These are phyloP conservation scores for Saccharomycopsis lassenensis DNA, from an alignment of 805 yeast species.

Conservation along the genomic window DNA sequence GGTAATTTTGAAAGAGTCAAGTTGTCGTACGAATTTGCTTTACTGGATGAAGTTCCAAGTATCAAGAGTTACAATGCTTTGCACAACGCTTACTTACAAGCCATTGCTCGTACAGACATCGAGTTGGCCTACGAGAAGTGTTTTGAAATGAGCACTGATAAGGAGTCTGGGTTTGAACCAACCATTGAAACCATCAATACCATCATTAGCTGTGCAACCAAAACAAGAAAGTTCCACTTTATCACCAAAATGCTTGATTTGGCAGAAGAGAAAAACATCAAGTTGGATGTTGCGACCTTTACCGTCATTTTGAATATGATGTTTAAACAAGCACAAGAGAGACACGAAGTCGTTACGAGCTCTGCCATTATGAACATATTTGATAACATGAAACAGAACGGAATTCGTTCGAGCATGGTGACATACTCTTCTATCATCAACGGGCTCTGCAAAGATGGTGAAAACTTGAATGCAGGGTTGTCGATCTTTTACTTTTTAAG, in stretches of 20 bases:
- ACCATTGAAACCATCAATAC: slow-evolving; percentile 41
- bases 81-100: too few species aligned
- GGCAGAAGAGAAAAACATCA: slow-evolving; percentile 31
- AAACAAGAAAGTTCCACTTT: slow-evolving; percentile 29
- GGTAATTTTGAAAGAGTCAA: slow-evolving; percentile 28
- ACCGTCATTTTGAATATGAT: slow-evolving; percentile 46
- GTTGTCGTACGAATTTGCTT: slow-evolving; percentile 32
- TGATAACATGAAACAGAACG: slow-evolving; percentile 29
- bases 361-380: slow-evolving; percentile 31
- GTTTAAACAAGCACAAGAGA: slow-evolving; percentile 34
- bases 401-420: slow-evolving; percentile 31
- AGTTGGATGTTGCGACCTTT: slow-evolving; percentile 54
- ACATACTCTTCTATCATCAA: slow-evolving; percentile 44
- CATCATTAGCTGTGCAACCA: slow-evolving; percentile 34
- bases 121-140: too few species aligned
- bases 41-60: too few species aligned
- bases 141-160: too few species aligned
- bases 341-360: slow-evolving; percentile 32
- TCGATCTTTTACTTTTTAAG: slow-evolving; percentile 34
- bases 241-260: slow-evolving; percentile 40
- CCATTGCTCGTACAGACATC: too few species aligned
- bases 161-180: slow-evolving; percentile 30
- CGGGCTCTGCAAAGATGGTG: slow-evolving; percentile 38
- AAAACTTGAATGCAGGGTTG: slow-evolving; percentile 41
- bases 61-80: too few species aligned